Evolutionary conservation across 2,329 filamentous ascomycete species (phyloP).

Genomic region (Aspergillus costaricaensis): DNA sequence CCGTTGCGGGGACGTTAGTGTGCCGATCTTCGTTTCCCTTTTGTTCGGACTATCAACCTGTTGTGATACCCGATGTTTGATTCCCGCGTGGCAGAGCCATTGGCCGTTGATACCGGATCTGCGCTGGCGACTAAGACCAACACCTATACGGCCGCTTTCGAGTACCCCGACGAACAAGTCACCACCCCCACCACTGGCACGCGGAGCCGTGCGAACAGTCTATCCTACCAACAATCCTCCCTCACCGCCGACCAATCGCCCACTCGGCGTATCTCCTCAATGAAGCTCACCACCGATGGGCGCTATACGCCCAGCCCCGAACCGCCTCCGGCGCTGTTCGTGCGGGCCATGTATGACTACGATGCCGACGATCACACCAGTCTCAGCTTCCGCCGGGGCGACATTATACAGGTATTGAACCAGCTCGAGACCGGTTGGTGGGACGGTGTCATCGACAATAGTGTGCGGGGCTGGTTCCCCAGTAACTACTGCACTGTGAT

Average conservation of each 20-base stretch:
- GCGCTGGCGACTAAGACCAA: slow-evolving; percentile 38
- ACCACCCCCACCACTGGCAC: slow-evolving; percentile 33
- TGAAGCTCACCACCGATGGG: slow-evolving; percentile 32
- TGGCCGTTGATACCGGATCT: slow-evolving; percentile 36
- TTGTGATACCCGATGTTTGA: slow-evolving; percentile 35
- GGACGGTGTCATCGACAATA: slow-evolving; percentile 95
- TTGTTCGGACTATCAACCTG: slow-evolving; percentile 11
- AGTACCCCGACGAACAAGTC: slow-evolving; percentile 44
- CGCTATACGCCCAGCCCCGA: slow-evolving; percentile 41
- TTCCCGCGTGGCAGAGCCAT: slow-evolving; percentile 34
- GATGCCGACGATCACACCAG: slow-evolving; percentile 96
- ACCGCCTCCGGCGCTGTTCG: slow-evolving; percentile 67
- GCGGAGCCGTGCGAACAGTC: slow-evolving; percentile 34
- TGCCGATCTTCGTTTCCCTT: slow-evolving; percentile 4
- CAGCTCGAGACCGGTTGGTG: slow-evolving; percentile 99
- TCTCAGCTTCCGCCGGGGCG: slow-evolving; percentile 93
- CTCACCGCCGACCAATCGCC: slow-evolving; percentile 25
- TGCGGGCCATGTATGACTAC: slow-evolving; percentile 96
- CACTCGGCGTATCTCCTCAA: slow-evolving; percentile 31
- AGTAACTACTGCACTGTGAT: slow-evolving; percentile 97
- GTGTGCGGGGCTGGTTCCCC: slow-evolving; percentile 93
- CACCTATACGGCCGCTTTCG: slow-evolving; percentile 45
- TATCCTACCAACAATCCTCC: slow-evolving; percentile 29
- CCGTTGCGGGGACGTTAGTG: slow-evolving; percentile 22
- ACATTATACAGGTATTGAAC: slow-evolving; percentile 97